These are phyloP conservation scores for Fusarium subtropicale DNA, from an alignment of 2,329 filamentous ascomycete species.

Conservation along the genomic window DNA sequence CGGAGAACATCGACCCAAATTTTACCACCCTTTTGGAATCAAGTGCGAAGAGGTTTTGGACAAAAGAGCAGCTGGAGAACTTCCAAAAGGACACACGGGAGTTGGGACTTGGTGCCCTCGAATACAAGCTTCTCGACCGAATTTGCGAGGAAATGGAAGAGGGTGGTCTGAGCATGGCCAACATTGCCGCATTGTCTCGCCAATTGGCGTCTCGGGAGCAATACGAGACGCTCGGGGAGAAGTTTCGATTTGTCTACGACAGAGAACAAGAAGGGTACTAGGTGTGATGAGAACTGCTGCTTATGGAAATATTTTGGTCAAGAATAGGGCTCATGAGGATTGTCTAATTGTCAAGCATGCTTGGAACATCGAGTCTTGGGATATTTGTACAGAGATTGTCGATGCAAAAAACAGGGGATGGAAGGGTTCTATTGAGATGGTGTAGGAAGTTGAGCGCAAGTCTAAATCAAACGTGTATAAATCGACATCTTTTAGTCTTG, in stretches of 20 bases:
- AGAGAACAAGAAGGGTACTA: not conserved
- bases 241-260: not conserved
- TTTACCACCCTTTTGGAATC: not conserved
- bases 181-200: not conserved
- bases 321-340: not conserved
- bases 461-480: not conserved
- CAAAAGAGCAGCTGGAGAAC: not conserved
- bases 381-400: not conserved
- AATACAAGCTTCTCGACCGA: not conserved
- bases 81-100: not conserved
- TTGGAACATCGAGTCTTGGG: not conserved
- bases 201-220: not conserved
- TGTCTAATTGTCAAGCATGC: not conserved
- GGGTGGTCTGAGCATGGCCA: fast-evolving
- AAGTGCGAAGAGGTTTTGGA: not conserved
- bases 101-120: fast-evolving
- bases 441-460: not conserved
- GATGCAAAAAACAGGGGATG: too few relatives aligned
- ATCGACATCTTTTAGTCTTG: too few relatives aligned
- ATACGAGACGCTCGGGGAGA: fast-evolving
- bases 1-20: not conserved
- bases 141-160: not conserved
- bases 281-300: not conserved
- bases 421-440: not conserved
- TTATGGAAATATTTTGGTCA: not conserved